Conservation (phyloP, 2,329 filamentous ascomycete genomes). For the Hirsutella thompsonii region DNA sequence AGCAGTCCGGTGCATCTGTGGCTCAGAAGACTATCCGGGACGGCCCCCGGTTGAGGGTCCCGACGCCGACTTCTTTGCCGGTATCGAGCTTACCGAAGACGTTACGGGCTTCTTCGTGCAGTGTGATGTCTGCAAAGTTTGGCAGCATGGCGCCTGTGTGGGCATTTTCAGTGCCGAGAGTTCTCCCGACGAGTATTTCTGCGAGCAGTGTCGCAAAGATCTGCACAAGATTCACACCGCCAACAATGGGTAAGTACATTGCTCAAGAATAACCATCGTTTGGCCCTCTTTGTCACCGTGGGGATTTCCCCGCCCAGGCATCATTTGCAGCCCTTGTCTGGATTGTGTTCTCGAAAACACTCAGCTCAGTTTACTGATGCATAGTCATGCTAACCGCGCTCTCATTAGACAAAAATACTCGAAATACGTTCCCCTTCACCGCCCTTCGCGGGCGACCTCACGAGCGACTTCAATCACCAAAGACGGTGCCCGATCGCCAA, state of each 20-base stretch:
- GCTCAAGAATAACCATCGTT: too few species aligned
- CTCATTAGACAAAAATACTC: constrained; percentile 48
- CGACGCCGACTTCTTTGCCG: constrained; percentile 42
- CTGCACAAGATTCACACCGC: constrained; percentile 74
- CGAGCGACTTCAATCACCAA: constrained; percentile 54
- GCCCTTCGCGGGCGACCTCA: constrained; percentile 41
- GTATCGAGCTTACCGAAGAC: constrained; percentile 63
- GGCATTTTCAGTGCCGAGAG: constrained; percentile 90
- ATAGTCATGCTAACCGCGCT: constrained; percentile 11
- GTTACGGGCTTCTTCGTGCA: constrained; percentile 93
- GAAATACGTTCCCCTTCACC: constrained; percentile 49
- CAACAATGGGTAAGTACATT: constrained; percentile 68
- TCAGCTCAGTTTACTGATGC: not conserved
- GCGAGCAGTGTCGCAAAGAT: constrained; percentile 86
- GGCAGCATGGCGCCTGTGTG: constrained; percentile 96
- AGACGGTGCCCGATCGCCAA: constrained; percentile 42
- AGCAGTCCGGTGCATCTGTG: constrained; percentile 89
- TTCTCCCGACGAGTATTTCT: constrained; percentile 95
- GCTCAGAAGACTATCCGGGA: constrained; percentile 87
- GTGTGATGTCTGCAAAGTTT: constrained; percentile 95
- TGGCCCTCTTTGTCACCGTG: too few species aligned
- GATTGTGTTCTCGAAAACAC: not conserved
- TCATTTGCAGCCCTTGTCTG: not conserved
- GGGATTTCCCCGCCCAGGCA: not conserved
- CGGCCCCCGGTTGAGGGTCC: constrained; percentile 52